phyloP scores from a whole-genome alignment of 2,329 filamentous ascomycete species.

The Penicillium sp. region DNA sequence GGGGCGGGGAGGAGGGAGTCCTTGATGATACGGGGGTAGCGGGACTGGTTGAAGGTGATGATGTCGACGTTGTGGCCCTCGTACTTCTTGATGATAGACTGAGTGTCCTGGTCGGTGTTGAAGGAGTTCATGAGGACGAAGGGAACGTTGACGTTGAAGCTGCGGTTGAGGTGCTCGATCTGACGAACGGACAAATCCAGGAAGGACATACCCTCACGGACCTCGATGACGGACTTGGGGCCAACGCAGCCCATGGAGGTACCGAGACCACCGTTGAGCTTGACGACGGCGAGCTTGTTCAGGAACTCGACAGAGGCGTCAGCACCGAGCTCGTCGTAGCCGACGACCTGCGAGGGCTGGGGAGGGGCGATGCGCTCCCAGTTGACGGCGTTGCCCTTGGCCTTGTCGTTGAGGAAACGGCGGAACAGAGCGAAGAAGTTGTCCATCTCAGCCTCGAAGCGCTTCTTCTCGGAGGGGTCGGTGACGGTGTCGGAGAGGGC shows the following conservation, averaged over 20 bases:
- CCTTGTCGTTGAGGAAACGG: constrained; percentile 97
- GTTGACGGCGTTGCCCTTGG: constrained; percentile 92
- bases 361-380: constrained; percentile 97
- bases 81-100: constrained; percentile 99
- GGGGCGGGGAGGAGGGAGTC: constrained; percentile 95
- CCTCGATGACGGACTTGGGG: constrained; percentile 98
- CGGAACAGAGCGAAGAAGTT: constrained; percentile 99
- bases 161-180: constrained; percentile 98
- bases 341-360: constrained; percentile 87
- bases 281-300: constrained; percentile 95
- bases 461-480: constrained; percentile 69
- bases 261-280: constrained; percentile 98
- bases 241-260: constrained; percentile 99
- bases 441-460: constrained; percentile 99
- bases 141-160: constrained; percentile 93
- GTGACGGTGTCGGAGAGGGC: constrained; percentile 85
- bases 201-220: constrained; percentile 99
- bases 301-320: constrained; percentile 90
- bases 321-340: constrained; percentile 87
- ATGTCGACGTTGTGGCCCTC: constrained; percentile 99
- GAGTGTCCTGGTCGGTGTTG: constrained; percentile 98
- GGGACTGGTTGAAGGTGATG: constrained; percentile 98
- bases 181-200: constrained; percentile 96
- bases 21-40: constrained; percentile 96
- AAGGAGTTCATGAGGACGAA: constrained; percentile 99